Evolutionary conservation across 768 basidiomycete genomes (phyloP).

Genomic region (Lentinula edodes): DNA sequence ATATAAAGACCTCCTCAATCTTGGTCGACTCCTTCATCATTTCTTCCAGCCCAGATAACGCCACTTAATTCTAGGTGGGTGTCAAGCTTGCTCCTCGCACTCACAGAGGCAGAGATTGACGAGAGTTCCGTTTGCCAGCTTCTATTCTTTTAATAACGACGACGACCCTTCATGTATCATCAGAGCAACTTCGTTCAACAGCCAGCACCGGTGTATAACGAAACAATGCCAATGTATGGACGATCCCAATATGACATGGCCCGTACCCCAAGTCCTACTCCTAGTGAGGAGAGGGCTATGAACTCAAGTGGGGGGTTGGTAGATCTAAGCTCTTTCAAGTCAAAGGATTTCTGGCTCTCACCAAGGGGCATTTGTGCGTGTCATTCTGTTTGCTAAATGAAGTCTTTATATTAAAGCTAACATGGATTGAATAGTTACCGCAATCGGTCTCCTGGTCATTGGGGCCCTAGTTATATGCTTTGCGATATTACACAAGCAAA

Average conservation of each 20-base stretch:
- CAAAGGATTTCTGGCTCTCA: background rate
- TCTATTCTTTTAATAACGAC: no score
- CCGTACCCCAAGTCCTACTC: conserved; percentile 34
- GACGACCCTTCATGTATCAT: background rate
- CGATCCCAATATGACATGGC: background rate
- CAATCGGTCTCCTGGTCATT: conserved; percentile 23
- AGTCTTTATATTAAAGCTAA: background rate
- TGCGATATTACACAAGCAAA: conserved; percentile 38
- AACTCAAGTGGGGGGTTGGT: background rate
- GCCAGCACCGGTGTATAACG: background rate
- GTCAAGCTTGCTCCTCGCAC: background rate
- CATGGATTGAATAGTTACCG: conserved; percentile 11
- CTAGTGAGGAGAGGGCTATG: conserved; percentile 24
- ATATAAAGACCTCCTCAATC: background rate
- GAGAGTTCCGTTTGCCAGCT: background rate
- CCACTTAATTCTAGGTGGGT: background rate
- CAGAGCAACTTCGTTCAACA: background rate
- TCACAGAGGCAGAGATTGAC: background rate
- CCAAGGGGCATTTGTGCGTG: background rate
- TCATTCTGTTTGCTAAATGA: background rate
- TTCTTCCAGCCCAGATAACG: background rate
- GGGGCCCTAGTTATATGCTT: conserved; percentile 29
- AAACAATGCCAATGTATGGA: background rate
- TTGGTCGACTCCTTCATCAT: background rate
- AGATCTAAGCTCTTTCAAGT: background rate